Evolutionary conservation across 2,329 filamentous ascomycete genomes (phyloP).

Genomic region (Cytospora piceae): DNA sequence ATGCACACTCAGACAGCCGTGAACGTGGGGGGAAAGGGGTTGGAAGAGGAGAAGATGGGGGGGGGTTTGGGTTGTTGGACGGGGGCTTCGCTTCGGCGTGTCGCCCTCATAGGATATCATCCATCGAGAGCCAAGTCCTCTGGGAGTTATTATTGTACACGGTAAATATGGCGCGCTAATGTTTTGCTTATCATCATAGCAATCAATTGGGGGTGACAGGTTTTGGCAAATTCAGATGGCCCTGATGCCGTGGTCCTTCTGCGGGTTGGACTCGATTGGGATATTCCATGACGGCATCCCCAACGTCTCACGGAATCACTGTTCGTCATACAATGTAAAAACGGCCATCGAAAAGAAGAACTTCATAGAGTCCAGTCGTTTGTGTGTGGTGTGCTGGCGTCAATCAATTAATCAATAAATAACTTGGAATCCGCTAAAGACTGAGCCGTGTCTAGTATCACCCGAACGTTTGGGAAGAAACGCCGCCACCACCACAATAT

Average conservation of each 20-base stretch:
- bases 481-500: not conserved
- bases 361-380: too few relatives aligned
- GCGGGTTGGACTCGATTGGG: constrained; percentile 16
- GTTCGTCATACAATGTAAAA: not conserved
- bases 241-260: not conserved
- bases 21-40: constrained; percentile 29
- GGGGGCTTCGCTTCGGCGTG: not conserved
- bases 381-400: not conserved
- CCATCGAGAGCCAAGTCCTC: too few relatives aligned
- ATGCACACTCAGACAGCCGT: not conserved
- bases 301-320: not conserved
- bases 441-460: constrained; percentile 3
- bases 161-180: not conserved
- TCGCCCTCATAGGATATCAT: not conserved
- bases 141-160: too few relatives aligned
- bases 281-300: constrained; percentile 8
- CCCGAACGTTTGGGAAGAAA: constrained; percentile 10
- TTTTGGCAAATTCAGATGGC: not conserved
- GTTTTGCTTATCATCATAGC: not conserved
- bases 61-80: not conserved
- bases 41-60: too few relatives aligned
- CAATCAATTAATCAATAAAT: not conserved
- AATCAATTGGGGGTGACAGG: too few relatives aligned
- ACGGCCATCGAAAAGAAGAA: too few relatives aligned
- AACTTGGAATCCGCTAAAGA: not conserved